phyloP scores from a whole-genome alignment of 2,329 filamentous ascomycete genomes.

The Fonsecaea multimorphosa region DNA sequence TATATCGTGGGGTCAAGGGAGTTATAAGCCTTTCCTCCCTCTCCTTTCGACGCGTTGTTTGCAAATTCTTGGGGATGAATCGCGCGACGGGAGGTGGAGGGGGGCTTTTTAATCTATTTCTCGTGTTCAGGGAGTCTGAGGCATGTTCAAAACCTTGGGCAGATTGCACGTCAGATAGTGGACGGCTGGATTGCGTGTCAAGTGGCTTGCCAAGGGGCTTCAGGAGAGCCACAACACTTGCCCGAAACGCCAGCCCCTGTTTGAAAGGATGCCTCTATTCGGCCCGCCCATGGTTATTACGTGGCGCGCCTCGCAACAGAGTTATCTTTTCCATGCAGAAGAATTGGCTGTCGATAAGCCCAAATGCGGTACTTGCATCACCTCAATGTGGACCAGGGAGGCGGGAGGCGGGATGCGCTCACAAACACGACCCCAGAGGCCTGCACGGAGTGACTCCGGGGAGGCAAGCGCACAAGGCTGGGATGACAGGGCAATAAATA shows the following conservation, averaged over 20 bases:
- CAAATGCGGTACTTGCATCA: slow-evolving; percentile 3
- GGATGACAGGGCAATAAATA: slow-evolving; percentile 20
- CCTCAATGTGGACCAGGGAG: slow-evolving; percentile 4
- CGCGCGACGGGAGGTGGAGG: slow-evolving; percentile 6
- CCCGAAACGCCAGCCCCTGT: slow-evolving; percentile 20
- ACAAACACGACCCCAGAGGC: not conserved
- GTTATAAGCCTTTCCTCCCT: not conserved
- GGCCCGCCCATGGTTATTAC: slow-evolving; percentile 21
- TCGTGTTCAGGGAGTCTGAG: not conserved
- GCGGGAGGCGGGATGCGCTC: no score
- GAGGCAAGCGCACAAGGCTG: slow-evolving; percentile 18
- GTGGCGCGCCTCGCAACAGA: slow-evolving; percentile 14
- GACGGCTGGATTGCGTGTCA: slow-evolving; percentile 22
- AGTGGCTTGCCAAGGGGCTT: slow-evolving; percentile 33
- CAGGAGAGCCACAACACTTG: slow-evolving; percentile 11
- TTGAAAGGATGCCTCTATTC: not conserved
- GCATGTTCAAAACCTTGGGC: slow-evolving; percentile 23
- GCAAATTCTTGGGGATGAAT: not conserved
- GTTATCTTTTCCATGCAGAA: not conserved
- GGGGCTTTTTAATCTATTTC: slow-evolving; percentile 2
- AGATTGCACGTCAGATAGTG: slow-evolving; percentile 23
- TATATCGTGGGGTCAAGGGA: not conserved
- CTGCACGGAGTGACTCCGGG: slow-evolving; percentile 19
- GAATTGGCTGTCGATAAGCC: not conserved
- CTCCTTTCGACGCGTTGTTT: not conserved